Evolutionary conservation across 768 basidiomycete genomes (phyloP).

Genomic region (Boletus pseudopeckii): DNA sequence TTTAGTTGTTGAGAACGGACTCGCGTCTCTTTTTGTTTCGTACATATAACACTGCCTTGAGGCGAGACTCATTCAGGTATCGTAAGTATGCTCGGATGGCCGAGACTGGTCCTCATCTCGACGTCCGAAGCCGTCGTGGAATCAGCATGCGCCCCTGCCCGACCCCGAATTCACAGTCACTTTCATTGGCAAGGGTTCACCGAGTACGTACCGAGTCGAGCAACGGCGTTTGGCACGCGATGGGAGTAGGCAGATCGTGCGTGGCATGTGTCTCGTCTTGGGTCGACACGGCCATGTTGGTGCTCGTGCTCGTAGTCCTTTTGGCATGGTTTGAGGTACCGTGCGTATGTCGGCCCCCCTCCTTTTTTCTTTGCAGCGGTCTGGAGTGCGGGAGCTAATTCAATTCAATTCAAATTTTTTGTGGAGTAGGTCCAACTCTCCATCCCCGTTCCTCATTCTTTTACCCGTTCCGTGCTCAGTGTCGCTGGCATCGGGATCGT

Average conservation of each 20-base stretch:
- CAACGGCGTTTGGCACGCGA: slow-evolving; percentile 46
- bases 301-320: slow-evolving; percentile 5
- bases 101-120: no score
- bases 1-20: no score
- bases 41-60: no score
- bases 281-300: slow-evolving; percentile 35
- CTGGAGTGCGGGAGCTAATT: no score
- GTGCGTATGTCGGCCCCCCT: no score
- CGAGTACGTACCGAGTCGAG: slow-evolving; percentile 64
- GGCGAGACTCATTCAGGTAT: no score
- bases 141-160: slow-evolving; percentile 38
- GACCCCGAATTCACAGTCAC: slow-evolving; percentile 52
- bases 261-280: slow-evolving; percentile 34
- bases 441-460: not conserved
- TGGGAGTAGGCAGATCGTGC: slow-evolving; percentile 36
- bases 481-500: slow-evolving; percentile 9
- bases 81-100: no score
- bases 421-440: not conserved
- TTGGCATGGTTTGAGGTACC: not conserved
- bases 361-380: no score
- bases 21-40: no score
- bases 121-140: no score
- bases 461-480: not conserved
- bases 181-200: slow-evolving; percentile 43
- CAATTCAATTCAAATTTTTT: no score